These are phyloP conservation scores for Macrophomina tecta DNA, from an alignment of 2,329 filamentous ascomycete species.

Conservation along the genomic window DNA sequence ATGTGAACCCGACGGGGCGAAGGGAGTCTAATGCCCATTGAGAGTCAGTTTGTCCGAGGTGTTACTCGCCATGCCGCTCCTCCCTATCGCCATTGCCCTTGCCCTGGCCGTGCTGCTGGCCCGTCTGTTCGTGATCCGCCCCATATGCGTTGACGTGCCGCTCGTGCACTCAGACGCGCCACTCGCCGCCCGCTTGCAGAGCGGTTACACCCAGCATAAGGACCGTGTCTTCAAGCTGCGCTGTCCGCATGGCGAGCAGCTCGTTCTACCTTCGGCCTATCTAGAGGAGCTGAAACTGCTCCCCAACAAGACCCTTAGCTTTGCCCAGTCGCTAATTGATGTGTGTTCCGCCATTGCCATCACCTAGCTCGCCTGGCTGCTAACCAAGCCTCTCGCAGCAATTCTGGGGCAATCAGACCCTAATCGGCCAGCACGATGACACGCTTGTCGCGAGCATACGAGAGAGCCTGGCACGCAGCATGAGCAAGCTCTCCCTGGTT, in stretches of 20 bases:
- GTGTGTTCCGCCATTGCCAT: neutral
- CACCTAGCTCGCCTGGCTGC: neutral
- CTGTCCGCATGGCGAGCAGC: constrained; percentile 1
- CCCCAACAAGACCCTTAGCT: neutral
- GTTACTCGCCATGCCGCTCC: neutral
- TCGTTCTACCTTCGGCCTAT: neutral
- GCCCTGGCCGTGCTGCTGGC: neutral
- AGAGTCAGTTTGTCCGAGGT: neutral
- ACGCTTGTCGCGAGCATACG: neutral
- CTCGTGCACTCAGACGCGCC: neutral
- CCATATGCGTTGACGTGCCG: neutral
- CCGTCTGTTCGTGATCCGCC: neutral
- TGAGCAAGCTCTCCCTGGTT: neutral
- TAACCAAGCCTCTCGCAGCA: neutral
- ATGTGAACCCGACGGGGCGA: neutral
- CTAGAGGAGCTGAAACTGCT: constrained; percentile 1
- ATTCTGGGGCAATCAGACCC: constrained; percentile 3
- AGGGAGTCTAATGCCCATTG: too few species aligned
- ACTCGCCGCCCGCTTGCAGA: neutral
- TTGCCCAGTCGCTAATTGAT: neutral
- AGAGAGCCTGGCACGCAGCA: constrained; percentile 1
- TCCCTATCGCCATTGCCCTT: neutral
- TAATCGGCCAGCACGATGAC: neutral
- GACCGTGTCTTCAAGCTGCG: neutral
- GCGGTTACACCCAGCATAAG: neutral